Conservation (phyloP, 2,329 filamentous ascomycete species). For the Cyphellophora attinorum region DNA sequence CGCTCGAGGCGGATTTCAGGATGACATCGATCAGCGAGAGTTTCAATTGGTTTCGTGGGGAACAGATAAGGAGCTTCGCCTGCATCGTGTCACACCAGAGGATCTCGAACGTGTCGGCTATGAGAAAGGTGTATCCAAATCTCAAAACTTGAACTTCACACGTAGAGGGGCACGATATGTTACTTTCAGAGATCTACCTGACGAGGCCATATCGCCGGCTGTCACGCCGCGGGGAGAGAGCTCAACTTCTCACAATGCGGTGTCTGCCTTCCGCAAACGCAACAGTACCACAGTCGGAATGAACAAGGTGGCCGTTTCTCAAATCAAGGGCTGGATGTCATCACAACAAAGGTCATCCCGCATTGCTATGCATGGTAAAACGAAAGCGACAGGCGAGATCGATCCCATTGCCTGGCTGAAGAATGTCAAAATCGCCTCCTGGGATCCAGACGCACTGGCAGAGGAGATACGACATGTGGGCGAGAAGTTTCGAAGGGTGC, state of each 20-base stretch:
- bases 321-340: slow-evolving; percentile 30
- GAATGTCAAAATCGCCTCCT: slow-evolving; percentile 50
- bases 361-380: slow-evolving; percentile 38
- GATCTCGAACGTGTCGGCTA: slow-evolving; percentile 62
- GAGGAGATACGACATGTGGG: slow-evolving; percentile 54
- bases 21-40: slow-evolving; percentile 70
- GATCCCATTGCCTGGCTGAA: slow-evolving; percentile 57
- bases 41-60: slow-evolving; percentile 94
- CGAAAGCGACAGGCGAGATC: slow-evolving; percentile 37
- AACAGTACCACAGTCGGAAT: slow-evolving; percentile 32
- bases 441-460: slow-evolving; percentile 45
- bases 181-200: slow-evolving; percentile 68
- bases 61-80: slow-evolving; percentile 68
- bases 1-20: slow-evolving; percentile 58
- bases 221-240: slow-evolving; percentile 17
- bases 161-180: slow-evolving; percentile 78
- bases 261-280: slow-evolving; percentile 18
- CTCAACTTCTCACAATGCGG: slow-evolving; percentile 9
- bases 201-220: slow-evolving; percentile 33
- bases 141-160: slow-evolving; percentile 60
- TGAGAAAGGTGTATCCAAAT: slow-evolving; percentile 56
- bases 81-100: slow-evolving; percentile 62
- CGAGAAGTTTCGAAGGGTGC: slow-evolving; percentile 51
- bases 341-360: slow-evolving; percentile 38
- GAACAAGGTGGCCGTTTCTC: slow-evolving; percentile 43